phyloP scores from a whole-genome alignment of 1,139 yeast species.

The Debaryomyces udenii region DNA sequence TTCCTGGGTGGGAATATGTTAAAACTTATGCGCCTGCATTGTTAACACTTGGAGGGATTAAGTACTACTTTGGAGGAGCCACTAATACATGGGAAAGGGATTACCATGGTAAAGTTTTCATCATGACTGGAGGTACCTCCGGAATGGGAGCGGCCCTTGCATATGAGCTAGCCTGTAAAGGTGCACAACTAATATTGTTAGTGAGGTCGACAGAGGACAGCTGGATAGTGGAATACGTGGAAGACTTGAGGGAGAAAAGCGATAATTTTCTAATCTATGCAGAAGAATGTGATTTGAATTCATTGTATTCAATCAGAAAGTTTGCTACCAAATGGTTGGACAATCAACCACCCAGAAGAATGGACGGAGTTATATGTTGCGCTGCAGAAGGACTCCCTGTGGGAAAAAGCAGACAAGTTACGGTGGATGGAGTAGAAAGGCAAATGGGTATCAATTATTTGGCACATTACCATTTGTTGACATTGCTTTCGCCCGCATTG shows the following conservation, averaged over 20 bases:
- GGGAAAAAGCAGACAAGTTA: conserved; percentile 59
- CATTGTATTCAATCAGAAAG: conserved; percentile 75
- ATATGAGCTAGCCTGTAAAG: conserved; percentile 70
- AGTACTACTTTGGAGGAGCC: conserved; percentile 77
- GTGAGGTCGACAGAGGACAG: conserved; percentile 65
- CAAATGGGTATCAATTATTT: conserved; percentile 85
- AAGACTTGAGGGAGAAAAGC: conserved; percentile 71
- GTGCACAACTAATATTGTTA: conserved; percentile 84
- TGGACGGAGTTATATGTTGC: conserved; percentile 86
- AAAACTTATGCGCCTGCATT: conserved; percentile 49
- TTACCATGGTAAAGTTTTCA: conserved; percentile 85
- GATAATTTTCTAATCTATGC: conserved; percentile 79
- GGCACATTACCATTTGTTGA: conserved; percentile 78
- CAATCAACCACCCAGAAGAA: conserved; percentile 83
- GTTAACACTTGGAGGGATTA: conserved; percentile 44
- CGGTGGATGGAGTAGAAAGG: conserved; percentile 80
- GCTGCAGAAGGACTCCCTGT: conserved; percentile 84
- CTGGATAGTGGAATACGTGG: conserved; percentile 81
- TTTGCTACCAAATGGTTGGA: conserved; percentile 96
- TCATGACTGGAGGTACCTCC: conserved; percentile 81
- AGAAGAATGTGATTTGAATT: conserved; percentile 81
- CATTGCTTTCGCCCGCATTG: conserved; percentile 76
- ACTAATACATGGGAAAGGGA: conserved; percentile 89
- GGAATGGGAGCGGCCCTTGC: conserved; percentile 85
- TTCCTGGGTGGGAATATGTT: conserved; percentile 69